Evolutionary conservation across 345 rosid species (phyloP), one percentile per base, ranked within the genome.

Genomic region (Rhizophora apiculata): DNA sequence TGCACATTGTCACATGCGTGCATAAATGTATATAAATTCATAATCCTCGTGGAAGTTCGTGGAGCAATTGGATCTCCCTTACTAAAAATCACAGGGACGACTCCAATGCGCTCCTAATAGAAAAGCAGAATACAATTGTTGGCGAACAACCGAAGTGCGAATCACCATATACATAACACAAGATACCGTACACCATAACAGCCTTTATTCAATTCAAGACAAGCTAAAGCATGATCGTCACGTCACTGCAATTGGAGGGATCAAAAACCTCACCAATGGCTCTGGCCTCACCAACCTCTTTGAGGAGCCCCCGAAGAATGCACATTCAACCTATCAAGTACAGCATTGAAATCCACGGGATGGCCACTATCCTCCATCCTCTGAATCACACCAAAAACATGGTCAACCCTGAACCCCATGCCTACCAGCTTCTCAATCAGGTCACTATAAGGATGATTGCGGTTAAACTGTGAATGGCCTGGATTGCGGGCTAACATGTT

Each of bases 391-490:
- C 77, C 70, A 5, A 76, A 80, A 34, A 82, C 91, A 74, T 75
- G 88, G 68, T 96, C 99, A 6, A 82, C 92, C 78, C 99, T 85
- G 81, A 84, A 90, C 58, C 98, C 99, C 99, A 96, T 96, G 84
- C 76, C 85, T 75, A 81, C 82, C 75, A 92, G 70, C 80, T 92
- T 96, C 72, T 96, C 99, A 18, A 92, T 83, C 85, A 96, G 69
- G 51, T 96, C 98, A 8, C 76, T 62, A 31, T 92, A 86, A 52
- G 91, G 85, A 78, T 85, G 88, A 81, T 72, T 88, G 64, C 96
- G 85, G 29, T 75, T 37, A 9, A 81, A 87, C 73, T 81, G 91
- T 1, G 90, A 72, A 55, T 72, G 83, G 71, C 71, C 74, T n/a
- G 85, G 82, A 72, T 77, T 80, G 60, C 80, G 82, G 9, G 74